A percentile compares a stretch with the other conserved stretches of the same genome.
These are phyloP conservation scores for Chrysoporthe cubensis DNA, from an alignment of 2,329 filamentous ascomycete species.

Conservation along the genomic window DNA sequence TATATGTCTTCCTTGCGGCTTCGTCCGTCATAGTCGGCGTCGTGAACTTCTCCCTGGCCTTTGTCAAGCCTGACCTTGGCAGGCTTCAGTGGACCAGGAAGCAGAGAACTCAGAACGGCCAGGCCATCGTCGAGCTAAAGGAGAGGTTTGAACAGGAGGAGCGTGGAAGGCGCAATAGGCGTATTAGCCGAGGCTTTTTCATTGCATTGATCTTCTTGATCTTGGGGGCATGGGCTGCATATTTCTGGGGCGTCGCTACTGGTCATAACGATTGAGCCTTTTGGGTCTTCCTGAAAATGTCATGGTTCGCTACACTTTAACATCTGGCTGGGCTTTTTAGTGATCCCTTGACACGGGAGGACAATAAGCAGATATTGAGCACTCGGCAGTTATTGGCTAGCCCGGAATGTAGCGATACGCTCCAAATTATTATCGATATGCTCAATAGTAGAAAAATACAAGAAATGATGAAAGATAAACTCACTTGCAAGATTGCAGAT, in stretches of 20 bases:
- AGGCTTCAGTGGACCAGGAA: conserved; percentile 63
- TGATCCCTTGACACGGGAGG: neutral
- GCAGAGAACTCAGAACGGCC: conserved; percentile 50
- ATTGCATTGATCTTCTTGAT: conserved; percentile 48
- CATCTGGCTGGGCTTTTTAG: neutral
- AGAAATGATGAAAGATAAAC: too few relatives aligned
- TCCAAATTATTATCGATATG: too few relatives aligned
- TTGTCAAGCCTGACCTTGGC: conserved; percentile 44
- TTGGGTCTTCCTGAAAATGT: neutral
- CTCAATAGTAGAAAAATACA: too few relatives aligned
- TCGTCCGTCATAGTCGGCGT: conserved; percentile 51
- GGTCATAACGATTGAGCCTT: conserved; percentile 44
- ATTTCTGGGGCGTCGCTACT: conserved; percentile 64
- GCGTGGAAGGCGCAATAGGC: conserved; percentile 42
- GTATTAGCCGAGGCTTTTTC: conserved; percentile 49
- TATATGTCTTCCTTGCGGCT: conserved; percentile 59
- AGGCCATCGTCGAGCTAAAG: conserved; percentile 47
- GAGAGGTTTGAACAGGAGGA: conserved; percentile 44
- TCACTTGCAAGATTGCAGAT: too few relatives aligned
- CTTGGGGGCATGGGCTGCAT: conserved; percentile 57
- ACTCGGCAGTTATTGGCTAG: too few relatives aligned
- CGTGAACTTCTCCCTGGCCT: conserved; percentile 44
- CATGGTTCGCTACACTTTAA: neutral
- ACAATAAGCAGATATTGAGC: neutral
- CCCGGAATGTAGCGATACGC: too few relatives aligned